Base-by-base conservation (phyloP, 495 filamentous ascomycete species). In the Xylaria nigripes region DNA sequence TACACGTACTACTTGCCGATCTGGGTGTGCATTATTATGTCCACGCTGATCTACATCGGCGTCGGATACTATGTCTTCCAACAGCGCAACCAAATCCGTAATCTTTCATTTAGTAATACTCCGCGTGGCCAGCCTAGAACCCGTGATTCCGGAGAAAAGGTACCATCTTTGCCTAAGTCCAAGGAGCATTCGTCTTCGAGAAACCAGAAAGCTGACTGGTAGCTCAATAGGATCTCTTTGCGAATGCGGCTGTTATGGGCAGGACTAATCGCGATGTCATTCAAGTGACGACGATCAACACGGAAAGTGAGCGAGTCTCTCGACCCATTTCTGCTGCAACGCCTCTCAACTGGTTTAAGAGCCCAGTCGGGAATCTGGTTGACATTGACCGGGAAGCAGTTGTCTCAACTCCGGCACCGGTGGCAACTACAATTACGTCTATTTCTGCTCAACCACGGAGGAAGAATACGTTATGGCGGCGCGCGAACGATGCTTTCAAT, bases 1-100 rank as follows among this genome's bases (percentile, higher is more conserved):
- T 86, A 81, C 38, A 72, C 79, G 47, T 90, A 92, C 69, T 95
- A 95, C 65, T 78, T 81, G 2, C 88, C 89, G 6, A 85, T 92
- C n/a, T 94, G 90, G 89, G 62, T 85, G n/a, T 79, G 86, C 51
- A 84, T 92, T 55, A 57, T 78, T 21, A 55, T 85, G 23, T 89
- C 88, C 3, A 70, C 85, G 13, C 60, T 76, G 32, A 89, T 94
- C 47, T 95, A 94, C 63, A 60, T 82, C 6, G 75, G 80, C 10
- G 86, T 87, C 41, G 87, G 88, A 15, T 74, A 77, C 25, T 77
- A 83, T 24, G 86, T 91, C 47, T 89, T 81, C 56, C 74, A 75
- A 48, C 72, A 79, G 44, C 79, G 81, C 2, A 75, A 76, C 45
- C 77, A 78, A 48, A 66, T 84, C 24, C 73, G 73, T 13, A 70